These are phyloP conservation scores for Pseudotsuga menziesii DNA, from an alignment of 75 land plant genomes.

Conservation along the genomic window DNA sequence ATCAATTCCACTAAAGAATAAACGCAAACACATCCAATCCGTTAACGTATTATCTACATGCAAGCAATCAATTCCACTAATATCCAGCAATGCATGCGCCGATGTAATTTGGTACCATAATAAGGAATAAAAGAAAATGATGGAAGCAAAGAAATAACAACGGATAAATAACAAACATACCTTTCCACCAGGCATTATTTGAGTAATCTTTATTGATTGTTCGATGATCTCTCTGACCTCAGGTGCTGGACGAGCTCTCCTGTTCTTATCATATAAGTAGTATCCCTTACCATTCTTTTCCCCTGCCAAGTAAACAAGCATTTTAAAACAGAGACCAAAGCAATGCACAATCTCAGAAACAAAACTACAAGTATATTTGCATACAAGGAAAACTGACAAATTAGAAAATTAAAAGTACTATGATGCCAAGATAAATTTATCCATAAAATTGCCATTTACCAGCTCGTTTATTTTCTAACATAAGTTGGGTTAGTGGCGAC, in stretches of 20 bases:
- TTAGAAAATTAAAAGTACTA: neutral
- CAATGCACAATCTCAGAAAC: neutral
- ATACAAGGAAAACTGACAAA: neutral
- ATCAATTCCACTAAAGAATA: neutral
- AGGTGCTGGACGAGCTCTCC: constrained; percentile 81
- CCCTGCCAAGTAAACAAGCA: constrained; percentile 31
- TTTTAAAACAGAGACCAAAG: neutral
- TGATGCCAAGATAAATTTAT: neutral
- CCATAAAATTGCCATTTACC: constrained; percentile 36
- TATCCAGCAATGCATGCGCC: neutral
- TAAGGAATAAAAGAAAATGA: neutral
- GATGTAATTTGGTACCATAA: neutral
- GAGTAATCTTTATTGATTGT: constrained; percentile 48
- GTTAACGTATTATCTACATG: neutral
- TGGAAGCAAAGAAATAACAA: neutral
- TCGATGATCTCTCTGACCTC: constrained; percentile 53
- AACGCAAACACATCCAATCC: too few relatives aligned
- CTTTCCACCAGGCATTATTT: constrained; percentile 88
- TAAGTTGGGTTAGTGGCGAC: constrained; percentile 43
- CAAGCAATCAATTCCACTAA: neutral
- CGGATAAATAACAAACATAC: constrained; percentile 22
- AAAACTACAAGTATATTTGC: neutral
- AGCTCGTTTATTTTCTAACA: constrained; percentile 63
- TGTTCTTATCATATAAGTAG: constrained; percentile 81
- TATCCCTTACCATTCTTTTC: constrained; percentile 83